These are phyloP conservation scores for Lactarius hatsudake DNA, from an alignment of 768 basidiomycete species.

Conservation along the genomic window DNA sequence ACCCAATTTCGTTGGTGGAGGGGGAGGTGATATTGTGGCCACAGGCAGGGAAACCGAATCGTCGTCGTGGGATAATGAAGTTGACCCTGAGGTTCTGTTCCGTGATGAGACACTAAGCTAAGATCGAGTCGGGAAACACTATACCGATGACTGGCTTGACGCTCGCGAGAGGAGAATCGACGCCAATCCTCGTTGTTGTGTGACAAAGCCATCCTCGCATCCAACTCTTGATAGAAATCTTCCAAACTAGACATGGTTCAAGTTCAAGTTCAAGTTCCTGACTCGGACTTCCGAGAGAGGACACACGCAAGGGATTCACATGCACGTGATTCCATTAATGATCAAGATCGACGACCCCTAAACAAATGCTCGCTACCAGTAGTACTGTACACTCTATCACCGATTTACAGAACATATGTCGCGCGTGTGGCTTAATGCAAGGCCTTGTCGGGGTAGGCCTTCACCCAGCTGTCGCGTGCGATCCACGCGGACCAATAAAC, in stretches of 20 bases:
- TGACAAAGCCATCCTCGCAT: conserved; percentile 24
- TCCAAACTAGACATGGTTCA: conserved; percentile 8
- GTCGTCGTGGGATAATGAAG: neutral
- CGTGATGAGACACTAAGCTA: neutral
- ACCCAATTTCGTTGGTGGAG: neutral
- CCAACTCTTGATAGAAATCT: conserved; percentile 25
- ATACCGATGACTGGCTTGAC: neutral
- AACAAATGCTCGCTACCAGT: too few relatives aligned
- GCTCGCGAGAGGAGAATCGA: neutral
- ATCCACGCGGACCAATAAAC: conserved; percentile 47
- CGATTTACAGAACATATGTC: neutral
- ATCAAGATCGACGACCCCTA: too few relatives aligned
- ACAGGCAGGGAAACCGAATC: neutral
- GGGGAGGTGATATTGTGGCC: too few relatives aligned
- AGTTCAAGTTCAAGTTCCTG: neutral
- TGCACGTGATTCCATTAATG: conserved; percentile 10
- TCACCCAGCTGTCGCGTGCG: conserved; percentile 44
- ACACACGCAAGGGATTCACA: neutral
- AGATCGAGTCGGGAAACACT: neutral
- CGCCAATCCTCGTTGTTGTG: conserved; percentile 11
- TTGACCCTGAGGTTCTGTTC: neutral
- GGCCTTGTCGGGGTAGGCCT: conserved; percentile 31
- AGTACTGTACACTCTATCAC: neutral
- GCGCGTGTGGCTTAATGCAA: conserved; percentile 19
- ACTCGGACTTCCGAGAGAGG: neutral